These are phyloP conservation scores for Auriscalpium orientale DNA, from an alignment of 768 basidiomycete genomes.

Conservation along the genomic window DNA sequence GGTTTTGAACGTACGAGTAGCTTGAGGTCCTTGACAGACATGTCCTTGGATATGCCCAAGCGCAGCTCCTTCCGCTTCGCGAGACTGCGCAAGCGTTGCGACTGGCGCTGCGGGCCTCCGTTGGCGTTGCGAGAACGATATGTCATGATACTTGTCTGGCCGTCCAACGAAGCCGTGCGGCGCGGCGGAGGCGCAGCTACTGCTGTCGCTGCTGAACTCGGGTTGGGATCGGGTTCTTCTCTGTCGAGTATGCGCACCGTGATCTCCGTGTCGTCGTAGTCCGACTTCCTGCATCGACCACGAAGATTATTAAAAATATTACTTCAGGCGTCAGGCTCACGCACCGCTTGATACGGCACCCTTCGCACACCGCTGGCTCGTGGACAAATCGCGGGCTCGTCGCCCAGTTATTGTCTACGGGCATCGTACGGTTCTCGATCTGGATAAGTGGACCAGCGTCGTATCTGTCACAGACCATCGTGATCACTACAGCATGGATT, in stretches of 20 bases:
- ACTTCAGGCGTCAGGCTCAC: background rate
- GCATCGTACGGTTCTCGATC: slow-evolving; percentile 4
- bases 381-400: slow-evolving; percentile 19
- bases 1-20: slow-evolving; percentile 41
- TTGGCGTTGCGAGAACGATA: slow-evolving; percentile 31
- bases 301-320: background rate
- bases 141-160: slow-evolving; percentile 19
- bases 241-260: slow-evolving; percentile 41
- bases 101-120: slow-evolving; percentile 43
- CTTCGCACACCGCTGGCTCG: slow-evolving; percentile 17
- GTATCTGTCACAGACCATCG: slow-evolving; percentile 2
- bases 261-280: slow-evolving; percentile 57
- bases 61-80: slow-evolving; percentile 44
- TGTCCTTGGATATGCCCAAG: slow-evolving; percentile 53
- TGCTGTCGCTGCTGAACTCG: slow-evolving; percentile 21
- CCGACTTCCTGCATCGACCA: slow-evolving; percentile 33
- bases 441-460: slow-evolving; percentile 10
- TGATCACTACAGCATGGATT: background rate
- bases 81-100: slow-evolving; percentile 58
- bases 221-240: slow-evolving; percentile 24
- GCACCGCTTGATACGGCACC: slow-evolving; percentile 14
- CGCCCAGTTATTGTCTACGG: slow-evolving; percentile 4
- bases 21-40: slow-evolving; percentile 75
- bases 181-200: slow-evolving; percentile 4
- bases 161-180: background rate